Conservation (phyloP, 345 rosid genomes). For the Psidium guajava region DNA sequence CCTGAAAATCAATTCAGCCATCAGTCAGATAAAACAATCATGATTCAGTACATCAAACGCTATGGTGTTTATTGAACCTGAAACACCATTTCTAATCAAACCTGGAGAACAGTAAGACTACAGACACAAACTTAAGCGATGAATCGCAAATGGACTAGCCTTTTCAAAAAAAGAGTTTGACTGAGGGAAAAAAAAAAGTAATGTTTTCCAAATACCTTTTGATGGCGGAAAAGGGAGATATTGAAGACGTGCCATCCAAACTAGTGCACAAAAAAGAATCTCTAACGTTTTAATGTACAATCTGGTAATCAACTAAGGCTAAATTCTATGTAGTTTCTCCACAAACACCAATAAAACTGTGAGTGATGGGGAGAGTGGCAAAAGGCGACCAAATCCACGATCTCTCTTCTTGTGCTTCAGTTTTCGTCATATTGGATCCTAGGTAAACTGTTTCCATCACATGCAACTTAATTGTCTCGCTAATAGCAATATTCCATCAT, state of each 20-base stretch:
- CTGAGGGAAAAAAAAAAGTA: not conserved
- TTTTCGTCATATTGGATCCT: not conserved
- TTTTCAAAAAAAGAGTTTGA: not conserved
- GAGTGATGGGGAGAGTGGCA: not conserved
- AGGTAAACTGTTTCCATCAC: not conserved
- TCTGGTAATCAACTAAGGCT: not conserved
- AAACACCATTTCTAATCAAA: not conserved
- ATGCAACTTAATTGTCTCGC: not conserved
- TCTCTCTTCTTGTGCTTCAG: not conserved
- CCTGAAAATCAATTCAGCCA: conserved; percentile 20
- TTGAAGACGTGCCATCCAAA: not conserved
- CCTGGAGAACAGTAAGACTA: not conserved
- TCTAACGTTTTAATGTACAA: not conserved
- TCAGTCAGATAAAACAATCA: not conserved
- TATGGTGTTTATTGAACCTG: not conserved
- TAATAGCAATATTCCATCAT: not conserved
- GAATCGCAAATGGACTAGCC: not conserved
- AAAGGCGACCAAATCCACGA: not conserved
- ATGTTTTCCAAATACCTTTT: not conserved
- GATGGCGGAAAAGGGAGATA: not conserved
- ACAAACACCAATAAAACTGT: not conserved
- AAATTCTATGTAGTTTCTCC: not conserved
- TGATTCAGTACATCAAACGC: not conserved
- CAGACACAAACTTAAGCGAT: not conserved
- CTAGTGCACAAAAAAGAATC: not conserved